Evolutionary conservation across 495 filamentous ascomycete genomes (phyloP), one percentile per base, ranked within the genome.

Genomic region (Hyphodiscus hymeniophilus): DNA sequence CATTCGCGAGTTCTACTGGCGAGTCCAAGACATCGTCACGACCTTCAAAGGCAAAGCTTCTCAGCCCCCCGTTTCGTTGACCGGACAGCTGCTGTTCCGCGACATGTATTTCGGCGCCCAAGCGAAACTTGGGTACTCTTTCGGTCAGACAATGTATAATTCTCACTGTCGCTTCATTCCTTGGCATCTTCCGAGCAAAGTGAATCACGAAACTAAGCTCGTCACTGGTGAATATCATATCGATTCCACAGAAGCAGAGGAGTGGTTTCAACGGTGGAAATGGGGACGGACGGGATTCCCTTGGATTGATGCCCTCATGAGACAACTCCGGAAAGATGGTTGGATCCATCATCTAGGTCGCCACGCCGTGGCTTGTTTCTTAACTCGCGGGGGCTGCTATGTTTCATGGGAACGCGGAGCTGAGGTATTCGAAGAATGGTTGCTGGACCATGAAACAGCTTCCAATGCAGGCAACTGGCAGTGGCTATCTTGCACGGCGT

Each of bases 81-180:
- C 73, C 2, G 82, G 82, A 12, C 83, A 87, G 54, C 63, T 86
- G 1, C 67, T 84, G 0, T 87, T 87, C 58, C 68, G 83, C 0
- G 83, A 87, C 47, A 87, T 86, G 82, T 87, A 85, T 63, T 85
- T 87, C 48, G 82, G 67, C 26, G 83, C 83, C 0, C 82, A 87
- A 57, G 77, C 81, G 2, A 67, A 70, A 0, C 63, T 86, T 2
- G 82, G 82, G 3, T 66, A 71, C 39, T 45, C 63, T 0, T 86
- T 79, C 52, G 65, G 60, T 3, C 76, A 77, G 44, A 81, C 77
- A 2, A 54, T 72, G 26, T 71, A 73, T 18, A 87, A 87, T 51
- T 53, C 63, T 2, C 61, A 77, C 48, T 79, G 73, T 34, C 67
- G 80, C 20, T 84, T 86, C 60, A 72, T 87, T 7, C 79, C 81